Evolutionary conservation across 1,139 yeast genomes (phyloP).

Genomic region (Williopsis jadinii): DNA sequence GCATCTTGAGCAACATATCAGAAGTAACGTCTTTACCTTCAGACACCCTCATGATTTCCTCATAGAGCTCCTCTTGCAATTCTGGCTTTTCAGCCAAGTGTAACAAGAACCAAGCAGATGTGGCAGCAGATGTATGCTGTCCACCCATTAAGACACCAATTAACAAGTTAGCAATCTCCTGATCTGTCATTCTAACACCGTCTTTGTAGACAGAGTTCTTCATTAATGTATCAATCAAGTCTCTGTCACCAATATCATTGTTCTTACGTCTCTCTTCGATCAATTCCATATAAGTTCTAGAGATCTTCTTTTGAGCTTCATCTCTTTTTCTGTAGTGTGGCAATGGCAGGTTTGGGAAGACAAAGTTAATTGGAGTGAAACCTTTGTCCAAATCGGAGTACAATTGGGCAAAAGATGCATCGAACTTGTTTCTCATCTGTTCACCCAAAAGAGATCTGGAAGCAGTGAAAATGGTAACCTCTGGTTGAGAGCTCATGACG

Average conservation of each 20-base stretch:
- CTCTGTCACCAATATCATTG: conserved; percentile 77
- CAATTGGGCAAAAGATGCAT: conserved; percentile 74
- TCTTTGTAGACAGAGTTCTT: conserved; percentile 80
- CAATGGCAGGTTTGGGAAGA: conserved; percentile 87
- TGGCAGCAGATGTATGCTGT: conserved; percentile 95
- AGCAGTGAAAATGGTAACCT: conserved; percentile 93
- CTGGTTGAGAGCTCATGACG: conserved; percentile 85
- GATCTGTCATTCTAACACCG: conserved; percentile 90
- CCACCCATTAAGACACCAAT: conserved; percentile 99
- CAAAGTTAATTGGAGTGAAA: conserved; percentile 92
- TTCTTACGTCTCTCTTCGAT: conserved; percentile 65
- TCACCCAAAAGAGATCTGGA: conserved; percentile 87
- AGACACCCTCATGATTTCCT: conserved; percentile 62
- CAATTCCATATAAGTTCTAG: conserved; percentile 72
- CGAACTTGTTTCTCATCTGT: conserved; percentile 80
- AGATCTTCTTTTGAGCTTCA: conserved; percentile 75
- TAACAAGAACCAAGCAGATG: conserved; percentile 90
- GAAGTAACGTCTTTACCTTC: conserved; percentile 58
- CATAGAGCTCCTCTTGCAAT: conserved; percentile 69
- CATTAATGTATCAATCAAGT: conserved; percentile 85
- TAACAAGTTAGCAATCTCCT: conserved; percentile 86
- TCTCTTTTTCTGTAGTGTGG: conserved; percentile 84
- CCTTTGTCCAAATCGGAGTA: conserved; percentile 95
- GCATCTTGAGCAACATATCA: conserved; percentile 77
- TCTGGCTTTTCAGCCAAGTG: conserved; percentile 86